Evolutionary conservation across 2,329 filamentous ascomycete genomes (phyloP).

Genomic region (Alternaria tenuissima): DNA sequence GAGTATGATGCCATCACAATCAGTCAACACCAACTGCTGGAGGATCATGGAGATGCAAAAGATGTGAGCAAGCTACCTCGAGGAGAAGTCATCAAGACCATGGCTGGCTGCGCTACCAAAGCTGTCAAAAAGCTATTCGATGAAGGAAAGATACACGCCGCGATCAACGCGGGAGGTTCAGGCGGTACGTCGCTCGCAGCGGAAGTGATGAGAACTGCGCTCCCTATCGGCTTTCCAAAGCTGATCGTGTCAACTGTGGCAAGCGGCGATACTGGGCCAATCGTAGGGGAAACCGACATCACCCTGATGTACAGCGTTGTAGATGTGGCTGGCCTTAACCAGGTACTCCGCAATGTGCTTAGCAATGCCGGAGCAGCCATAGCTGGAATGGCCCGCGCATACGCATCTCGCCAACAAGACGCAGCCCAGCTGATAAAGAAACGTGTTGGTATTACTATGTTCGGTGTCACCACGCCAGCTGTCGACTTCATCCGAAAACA

Average conservation of each 20-base stretch:
- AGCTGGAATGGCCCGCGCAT: slow-evolving; percentile 64
- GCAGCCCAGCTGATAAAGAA: slow-evolving; percentile 44
- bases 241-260: slow-evolving; percentile 75
- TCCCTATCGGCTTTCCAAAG: slow-evolving; percentile 74
- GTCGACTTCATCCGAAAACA: slow-evolving; percentile 64
- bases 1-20: slow-evolving; percentile 59
- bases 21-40: slow-evolving; percentile 53
- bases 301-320: slow-evolving; percentile 76
- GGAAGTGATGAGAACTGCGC: slow-evolving; percentile 65
- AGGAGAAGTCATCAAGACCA: slow-evolving; percentile 64
- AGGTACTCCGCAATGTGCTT: slow-evolving; percentile 65
- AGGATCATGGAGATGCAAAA: slow-evolving; percentile 32
- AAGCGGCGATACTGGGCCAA: slow-evolving; percentile 69
- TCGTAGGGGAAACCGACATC: slow-evolving; percentile 74
- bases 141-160: slow-evolving; percentile 59
- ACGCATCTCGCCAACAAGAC: slow-evolving; percentile 33
- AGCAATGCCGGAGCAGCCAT: slow-evolving; percentile 70
- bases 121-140: slow-evolving; percentile 54
- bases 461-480: slow-evolving; percentile 75
- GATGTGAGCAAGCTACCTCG: slow-evolving; percentile 56
- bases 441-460: slow-evolving; percentile 74
- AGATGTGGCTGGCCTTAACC: slow-evolving; percentile 72
- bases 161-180: slow-evolving; percentile 69
- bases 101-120: slow-evolving; percentile 59
- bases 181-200: slow-evolving; percentile 69